phyloP scores from a whole-genome alignment of 257 asterid genomes.

The Rhazya stricta region DNA sequence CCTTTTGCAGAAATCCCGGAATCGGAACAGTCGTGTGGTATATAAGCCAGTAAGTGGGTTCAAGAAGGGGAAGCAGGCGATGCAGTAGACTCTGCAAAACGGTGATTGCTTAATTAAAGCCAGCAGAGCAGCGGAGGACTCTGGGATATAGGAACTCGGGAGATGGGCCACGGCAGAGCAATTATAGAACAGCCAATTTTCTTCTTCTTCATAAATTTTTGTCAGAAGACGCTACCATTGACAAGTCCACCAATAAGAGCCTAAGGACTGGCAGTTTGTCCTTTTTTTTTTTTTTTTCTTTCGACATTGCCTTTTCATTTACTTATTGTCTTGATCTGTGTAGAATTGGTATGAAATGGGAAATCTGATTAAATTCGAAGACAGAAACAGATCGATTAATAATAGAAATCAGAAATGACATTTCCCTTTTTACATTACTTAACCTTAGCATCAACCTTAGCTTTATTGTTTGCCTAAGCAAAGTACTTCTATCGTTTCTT shows the following conservation, averaged over 20 bases:
- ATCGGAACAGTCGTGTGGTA: not conserved
- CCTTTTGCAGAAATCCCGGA: conserved; percentile 24
- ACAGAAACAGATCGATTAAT: no score
- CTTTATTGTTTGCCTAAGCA: no score
- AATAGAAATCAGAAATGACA: no score
- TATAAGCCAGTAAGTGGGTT: not conserved
- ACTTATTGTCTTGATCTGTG: no score
- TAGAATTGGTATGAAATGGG: no score
- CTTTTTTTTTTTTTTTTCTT: no score
- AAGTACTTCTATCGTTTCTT: no score
- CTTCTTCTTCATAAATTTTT: not conserved
- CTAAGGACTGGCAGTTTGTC: not conserved
- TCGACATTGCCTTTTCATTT: no score
- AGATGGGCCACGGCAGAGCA: not conserved
- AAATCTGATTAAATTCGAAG: no score
- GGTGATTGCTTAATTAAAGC: not conserved
- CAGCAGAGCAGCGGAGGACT: not conserved
- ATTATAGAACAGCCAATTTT: not conserved
- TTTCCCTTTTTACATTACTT: no score
- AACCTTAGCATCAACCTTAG: no score
- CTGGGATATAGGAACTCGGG: not conserved
- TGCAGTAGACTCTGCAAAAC: not conserved
- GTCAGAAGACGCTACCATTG: no score
- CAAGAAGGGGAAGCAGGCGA: not conserved
- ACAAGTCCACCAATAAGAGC: not conserved